Evolutionary conservation across 1,139 yeast genomes (phyloP).

Genomic region (Saccharomyces hybrid): DNA sequence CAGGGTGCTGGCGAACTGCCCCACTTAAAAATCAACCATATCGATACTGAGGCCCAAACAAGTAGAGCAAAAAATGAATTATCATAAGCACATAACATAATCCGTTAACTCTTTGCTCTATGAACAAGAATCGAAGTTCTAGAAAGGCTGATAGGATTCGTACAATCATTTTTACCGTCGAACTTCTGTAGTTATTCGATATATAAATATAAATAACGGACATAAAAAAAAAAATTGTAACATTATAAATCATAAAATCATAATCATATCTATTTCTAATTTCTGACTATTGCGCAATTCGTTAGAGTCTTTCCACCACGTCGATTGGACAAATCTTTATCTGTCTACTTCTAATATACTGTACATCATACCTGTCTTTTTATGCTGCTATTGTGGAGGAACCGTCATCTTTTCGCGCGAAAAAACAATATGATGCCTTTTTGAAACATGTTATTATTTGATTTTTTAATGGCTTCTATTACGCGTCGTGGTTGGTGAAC

Average conservation of each 20-base stretch:
- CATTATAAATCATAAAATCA: neutral
- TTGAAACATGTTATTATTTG: neutral
- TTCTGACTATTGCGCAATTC: neutral
- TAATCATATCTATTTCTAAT: neutral
- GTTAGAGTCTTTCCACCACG: neutral
- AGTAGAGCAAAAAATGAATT: neutral
- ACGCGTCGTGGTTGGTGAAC: slow-evolving; percentile 1
- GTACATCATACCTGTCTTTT: neutral
- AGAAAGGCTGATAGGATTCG: neutral
- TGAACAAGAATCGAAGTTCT: neutral
- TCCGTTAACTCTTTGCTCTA: neutral
- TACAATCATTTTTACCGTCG: neutral
- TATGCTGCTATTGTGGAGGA: neutral
- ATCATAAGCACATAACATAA: neutral
- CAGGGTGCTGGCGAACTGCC: neutral
- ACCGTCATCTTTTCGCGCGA: neutral
- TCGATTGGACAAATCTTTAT: neutral
- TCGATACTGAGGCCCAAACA: neutral
- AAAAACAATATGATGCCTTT: neutral
- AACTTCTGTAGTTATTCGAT: neutral
- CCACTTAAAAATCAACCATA: neutral
- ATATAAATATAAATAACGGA: neutral
- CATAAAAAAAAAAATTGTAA: neutral
- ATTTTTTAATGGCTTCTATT: neutral
- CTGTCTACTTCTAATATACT: neutral